These are phyloP conservation scores for Tetrahymena elliotti DNA, from an alignment of 73 alveolate genomes.

Conservation along the genomic window DNA sequence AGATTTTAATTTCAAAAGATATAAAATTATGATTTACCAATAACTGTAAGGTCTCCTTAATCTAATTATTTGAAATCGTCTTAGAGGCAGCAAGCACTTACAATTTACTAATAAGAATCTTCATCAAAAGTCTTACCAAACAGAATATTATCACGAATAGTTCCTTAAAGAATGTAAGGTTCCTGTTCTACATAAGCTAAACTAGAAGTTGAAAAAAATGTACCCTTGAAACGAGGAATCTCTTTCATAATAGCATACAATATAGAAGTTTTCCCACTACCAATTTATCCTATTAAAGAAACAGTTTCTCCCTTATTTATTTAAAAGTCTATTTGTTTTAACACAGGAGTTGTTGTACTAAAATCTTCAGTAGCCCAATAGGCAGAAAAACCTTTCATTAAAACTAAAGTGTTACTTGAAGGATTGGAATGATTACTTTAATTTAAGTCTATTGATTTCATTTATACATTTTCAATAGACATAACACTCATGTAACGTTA, in stretches of 20 bases:
- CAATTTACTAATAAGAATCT: constrained; percentile 26
- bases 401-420: neutral
- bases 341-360: neutral
- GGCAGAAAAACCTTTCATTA: constrained; percentile 1
- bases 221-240: neutral
- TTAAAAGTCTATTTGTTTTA: constrained; percentile 48
- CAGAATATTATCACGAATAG: constrained; percentile 45
- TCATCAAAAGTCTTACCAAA: constrained; percentile 42
- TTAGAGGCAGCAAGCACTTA: constrained; percentile 27
- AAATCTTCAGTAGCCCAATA: neutral
- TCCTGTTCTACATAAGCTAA: constrained; percentile 47
- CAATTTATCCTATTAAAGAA: constrained; percentile 37
- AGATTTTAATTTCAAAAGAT: neutral
- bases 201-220: neutral
- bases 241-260: constrained; percentile 29
- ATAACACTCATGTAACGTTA: neutral
- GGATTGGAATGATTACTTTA: neutral
- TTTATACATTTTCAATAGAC: neutral
- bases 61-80: constrained; percentile 41
- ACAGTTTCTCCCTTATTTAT: constrained; percentile 57
- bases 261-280: constrained; percentile 44
- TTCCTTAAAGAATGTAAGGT: constrained; percentile 41
- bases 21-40: constrained; percentile 11
- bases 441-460: neutral
- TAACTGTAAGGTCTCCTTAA: constrained; percentile 42